Evolutionary conservation across 441 rosid species (phyloP).

Genomic region (Bruguiera hainesii): DNA sequence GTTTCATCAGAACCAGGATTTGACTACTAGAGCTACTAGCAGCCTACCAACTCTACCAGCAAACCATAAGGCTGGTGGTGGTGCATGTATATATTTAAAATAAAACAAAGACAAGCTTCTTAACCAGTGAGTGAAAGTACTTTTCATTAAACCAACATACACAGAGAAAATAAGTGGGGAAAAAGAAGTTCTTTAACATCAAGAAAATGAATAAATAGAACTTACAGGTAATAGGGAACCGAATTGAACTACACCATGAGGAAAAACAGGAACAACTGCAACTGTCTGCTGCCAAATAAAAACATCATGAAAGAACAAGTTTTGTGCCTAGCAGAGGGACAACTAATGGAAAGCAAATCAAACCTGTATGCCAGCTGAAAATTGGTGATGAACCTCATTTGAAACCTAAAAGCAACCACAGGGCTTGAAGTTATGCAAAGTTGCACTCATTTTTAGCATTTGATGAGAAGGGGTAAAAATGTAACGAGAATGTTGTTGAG

Average conservation of each 20-base stretch:
- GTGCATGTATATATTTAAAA: too few species aligned
- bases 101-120: too few species aligned
- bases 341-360: conserved; percentile 18
- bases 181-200: background rate
- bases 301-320: conserved; percentile 12
- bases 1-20: too few species aligned
- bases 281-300: conserved; percentile 56
- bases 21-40: too few species aligned
- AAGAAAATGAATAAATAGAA: conserved; percentile 9
- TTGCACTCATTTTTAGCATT: background rate
- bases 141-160: background rate
- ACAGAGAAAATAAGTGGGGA: background rate
- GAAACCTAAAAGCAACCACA: conserved; percentile 46
- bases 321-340: conserved; percentile 5
- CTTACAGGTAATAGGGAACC: conserved; percentile 81
- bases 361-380: conserved; percentile 95
- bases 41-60: too few species aligned
- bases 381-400: conserved; percentile 69
- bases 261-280: conserved; percentile 74
- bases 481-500: too few species aligned
- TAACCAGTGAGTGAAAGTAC: too few species aligned
- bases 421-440: conserved; percentile 16
- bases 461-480: background rate
- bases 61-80: too few species aligned
- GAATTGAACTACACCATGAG: conserved; percentile 87